Conservation (phyloP, 495 filamentous ascomycete genomes). For the Talaromyces adpressus region DNA sequence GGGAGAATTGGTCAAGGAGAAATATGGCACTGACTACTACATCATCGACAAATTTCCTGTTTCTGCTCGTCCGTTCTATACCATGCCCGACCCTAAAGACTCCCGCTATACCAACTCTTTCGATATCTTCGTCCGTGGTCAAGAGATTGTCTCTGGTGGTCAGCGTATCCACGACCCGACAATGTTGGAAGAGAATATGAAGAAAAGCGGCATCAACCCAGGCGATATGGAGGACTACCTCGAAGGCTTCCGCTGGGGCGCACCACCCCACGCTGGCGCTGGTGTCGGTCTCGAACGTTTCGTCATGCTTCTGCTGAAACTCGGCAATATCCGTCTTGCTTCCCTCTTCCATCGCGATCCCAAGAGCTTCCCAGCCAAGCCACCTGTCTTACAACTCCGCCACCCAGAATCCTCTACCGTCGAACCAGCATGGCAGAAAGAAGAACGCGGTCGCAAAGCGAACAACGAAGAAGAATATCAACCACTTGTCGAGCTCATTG, state of each 20-base stretch:
- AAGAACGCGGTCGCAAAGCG: slow-evolving; percentile 17
- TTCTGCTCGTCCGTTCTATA: slow-evolving; percentile 82
- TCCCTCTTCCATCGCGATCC: slow-evolving; percentile 82
- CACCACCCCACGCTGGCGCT: slow-evolving; percentile 83
- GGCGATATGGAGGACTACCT: slow-evolving; percentile 80
- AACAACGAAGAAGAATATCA: slow-evolving; percentile 37
- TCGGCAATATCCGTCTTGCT: slow-evolving; percentile 84
- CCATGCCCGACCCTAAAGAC: slow-evolving; percentile 80
- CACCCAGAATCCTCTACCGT: slow-evolving; percentile 76
- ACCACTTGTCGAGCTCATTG: slow-evolving; percentile 70
- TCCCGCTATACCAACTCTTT: slow-evolving; percentile 78
- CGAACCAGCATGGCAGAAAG: slow-evolving; percentile 49
- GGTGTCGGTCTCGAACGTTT: slow-evolving; percentile 87
- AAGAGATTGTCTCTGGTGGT: slow-evolving; percentile 86
- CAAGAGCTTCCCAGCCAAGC: slow-evolving; percentile 61
- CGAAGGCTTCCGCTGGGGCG: slow-evolving; percentile 79
- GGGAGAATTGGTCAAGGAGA: slow-evolving; percentile 74
- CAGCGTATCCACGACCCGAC: slow-evolving; percentile 82
- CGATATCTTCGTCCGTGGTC: slow-evolving; percentile 90
- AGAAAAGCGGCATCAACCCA: slow-evolving; percentile 65
- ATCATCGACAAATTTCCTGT: slow-evolving; percentile 90
- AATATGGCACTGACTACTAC: slow-evolving; percentile 87
- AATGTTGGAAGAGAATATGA: slow-evolving; percentile 72
- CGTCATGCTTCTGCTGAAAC: slow-evolving; percentile 71
- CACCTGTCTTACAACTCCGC: slow-evolving; percentile 46